Evolutionary conservation across 2,329 filamentous ascomycete species (phyloP), one percentile per base, ranked within the genome.

Genomic region (Fusarium protoensiforme): DNA sequence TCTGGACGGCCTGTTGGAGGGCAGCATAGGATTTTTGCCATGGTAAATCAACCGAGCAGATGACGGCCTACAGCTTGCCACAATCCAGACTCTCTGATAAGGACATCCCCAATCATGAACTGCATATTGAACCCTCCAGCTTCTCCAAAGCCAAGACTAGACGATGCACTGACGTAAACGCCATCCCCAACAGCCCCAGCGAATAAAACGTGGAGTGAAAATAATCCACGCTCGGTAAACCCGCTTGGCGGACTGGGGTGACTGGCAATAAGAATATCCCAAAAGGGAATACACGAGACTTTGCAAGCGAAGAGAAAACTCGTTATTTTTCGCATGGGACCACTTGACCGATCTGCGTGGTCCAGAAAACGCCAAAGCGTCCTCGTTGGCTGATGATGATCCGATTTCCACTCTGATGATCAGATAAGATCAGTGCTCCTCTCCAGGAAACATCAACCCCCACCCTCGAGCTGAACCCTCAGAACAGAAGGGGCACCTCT

Each of bases 381-480:
- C 11, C 27, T 16, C 18, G 46, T 53, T 53, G 53, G 53, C 58
- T 61, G 56, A 59, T 41, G 20, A 59, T 59, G 56, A 41, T 24
- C 33, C 36, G 20, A 59, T 59, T 59, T 59, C 36, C 31, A 38
- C 56, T 27, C 31, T 38, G 56, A 39, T 59, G 56, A 59, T 59
- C 56, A 59, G 56, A 59, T 59, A 59, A 59, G 56, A 59, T 59
- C 56, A 59, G 24, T 38, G 36, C 36, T 39, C 56, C n/a, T 53
- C 46, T 53, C 46, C 36, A 39, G 31, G n/a, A 56, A 33, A 59
- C 56, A 11, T 20, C 18, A 13, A 41, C 56, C 56, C 56, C 20
- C 54, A 58, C 56, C 24, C 27, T 24, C 24, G 5, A 59, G 56
- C 35, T 59, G 56, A 59, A 41, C 11, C 9, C 18, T 33, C 31